phyloP scores from a whole-genome alignment of 352 stramenopile species.

The Pythium dissotocum region DNA sequence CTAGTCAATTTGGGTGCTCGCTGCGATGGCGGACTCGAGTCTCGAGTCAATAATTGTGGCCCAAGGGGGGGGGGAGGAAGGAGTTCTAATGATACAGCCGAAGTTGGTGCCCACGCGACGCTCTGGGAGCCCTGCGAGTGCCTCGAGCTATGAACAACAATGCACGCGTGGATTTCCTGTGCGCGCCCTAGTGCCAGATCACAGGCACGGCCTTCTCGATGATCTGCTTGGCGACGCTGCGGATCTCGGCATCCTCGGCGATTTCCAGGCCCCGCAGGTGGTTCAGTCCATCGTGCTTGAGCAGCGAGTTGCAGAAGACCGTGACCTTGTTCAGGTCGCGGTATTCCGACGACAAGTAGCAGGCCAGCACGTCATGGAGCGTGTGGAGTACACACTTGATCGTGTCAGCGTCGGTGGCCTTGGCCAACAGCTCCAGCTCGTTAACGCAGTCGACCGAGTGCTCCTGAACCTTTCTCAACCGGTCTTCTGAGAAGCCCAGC shows the following conservation, averaged over 20 bases:
- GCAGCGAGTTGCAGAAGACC: constrained; percentile 81
- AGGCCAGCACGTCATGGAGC: constrained; percentile 68
- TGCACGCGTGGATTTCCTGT: not conserved
- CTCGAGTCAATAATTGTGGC: not conserved
- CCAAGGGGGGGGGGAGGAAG: not conserved
- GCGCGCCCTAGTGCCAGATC: constrained; percentile 66
- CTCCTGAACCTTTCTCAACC: constrained; percentile 52
- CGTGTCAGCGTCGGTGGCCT: constrained; percentile 4
- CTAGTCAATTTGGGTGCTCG: constrained; percentile 21
- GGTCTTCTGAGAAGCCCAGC: constrained; percentile 47
- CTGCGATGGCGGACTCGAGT: not conserved
- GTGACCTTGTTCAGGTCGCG: constrained; percentile 82
- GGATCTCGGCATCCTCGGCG: constrained; percentile 52
- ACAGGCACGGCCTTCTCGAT: constrained; percentile 82
- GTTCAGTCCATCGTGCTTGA: constrained; percentile 74
- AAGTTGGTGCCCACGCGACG: not conserved
- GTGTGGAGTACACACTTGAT: constrained; percentile 59
- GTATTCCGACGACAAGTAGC: constrained; percentile 67
- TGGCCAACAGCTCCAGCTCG: constrained; percentile 54
- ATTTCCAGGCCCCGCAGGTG: constrained; percentile 59
- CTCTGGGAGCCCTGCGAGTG: not conserved
- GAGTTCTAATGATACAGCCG: constrained; percentile 22
- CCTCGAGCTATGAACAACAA: not conserved
- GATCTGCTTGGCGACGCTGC: constrained; percentile 62
- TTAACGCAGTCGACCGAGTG: constrained; percentile 60